Conservation (phyloP, 2,329 filamentous ascomycete genomes). For the Botryotinia convoluta region DNA sequence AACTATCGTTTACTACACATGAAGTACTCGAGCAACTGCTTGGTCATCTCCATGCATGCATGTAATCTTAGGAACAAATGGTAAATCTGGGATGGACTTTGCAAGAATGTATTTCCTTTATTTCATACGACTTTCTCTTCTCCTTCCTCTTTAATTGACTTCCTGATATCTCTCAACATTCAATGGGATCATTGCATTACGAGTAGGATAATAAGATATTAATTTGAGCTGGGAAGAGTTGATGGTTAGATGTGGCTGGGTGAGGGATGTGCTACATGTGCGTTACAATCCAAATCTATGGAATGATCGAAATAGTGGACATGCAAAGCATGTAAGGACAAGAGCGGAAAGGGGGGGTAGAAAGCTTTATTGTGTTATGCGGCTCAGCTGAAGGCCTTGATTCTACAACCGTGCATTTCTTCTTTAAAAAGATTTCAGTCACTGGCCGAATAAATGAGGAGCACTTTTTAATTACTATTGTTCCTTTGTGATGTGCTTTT, state of each 20-base stretch:
- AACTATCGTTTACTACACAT: slow-evolving; percentile 1
- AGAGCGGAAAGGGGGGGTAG: not conserved
- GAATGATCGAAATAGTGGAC: not conserved
- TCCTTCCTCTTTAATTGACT: not conserved
- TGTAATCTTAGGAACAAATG: slow-evolving; percentile 17
- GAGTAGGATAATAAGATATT: not conserved
- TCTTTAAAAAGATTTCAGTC: not conserved
- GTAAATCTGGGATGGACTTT: not conserved
- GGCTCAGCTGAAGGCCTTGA: not conserved
- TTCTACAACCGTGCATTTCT: not conserved
- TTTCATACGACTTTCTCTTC: not conserved
- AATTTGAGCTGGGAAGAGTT: not conserved
- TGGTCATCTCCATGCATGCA: slow-evolving; percentile 10
- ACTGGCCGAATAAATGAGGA: not conserved
- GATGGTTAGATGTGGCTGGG: not conserved
- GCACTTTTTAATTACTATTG: not conserved
- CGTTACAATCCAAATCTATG: not conserved
- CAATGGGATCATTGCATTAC: not conserved
- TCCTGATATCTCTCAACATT: not conserved
- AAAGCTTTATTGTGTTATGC: not conserved
- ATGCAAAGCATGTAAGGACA: not conserved
- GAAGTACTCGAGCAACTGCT: not conserved
- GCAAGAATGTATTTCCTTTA: slow-evolving; percentile 10
- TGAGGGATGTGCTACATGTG: not conserved
- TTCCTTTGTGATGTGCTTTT: not conserved